Percentiles rank a stretch among this genome's conserved stretches.
These are phyloP conservation scores for Nitzschia sp. DNA, from an alignment of 108 stramenopile species.

Conservation along the genomic window DNA sequence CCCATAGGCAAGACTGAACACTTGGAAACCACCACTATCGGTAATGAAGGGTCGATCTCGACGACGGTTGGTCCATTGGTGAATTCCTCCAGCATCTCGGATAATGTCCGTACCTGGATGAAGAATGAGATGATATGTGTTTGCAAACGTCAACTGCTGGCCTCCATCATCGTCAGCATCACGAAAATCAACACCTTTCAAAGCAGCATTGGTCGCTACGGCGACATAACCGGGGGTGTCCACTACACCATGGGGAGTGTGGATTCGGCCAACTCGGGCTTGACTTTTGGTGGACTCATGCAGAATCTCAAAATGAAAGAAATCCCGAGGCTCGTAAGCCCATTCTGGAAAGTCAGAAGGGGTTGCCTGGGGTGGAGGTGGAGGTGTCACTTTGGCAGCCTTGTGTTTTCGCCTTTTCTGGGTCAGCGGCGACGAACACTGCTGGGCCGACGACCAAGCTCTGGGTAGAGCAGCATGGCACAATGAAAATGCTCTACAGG, in stretches of 20 bases:
- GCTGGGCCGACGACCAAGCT: too few relatives aligned
- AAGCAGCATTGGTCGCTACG: slow-evolving; percentile 91
- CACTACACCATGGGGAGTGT: slow-evolving; percentile 54
- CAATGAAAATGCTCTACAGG: too few relatives aligned
- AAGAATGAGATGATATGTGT: slow-evolving; percentile 91
- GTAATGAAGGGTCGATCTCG: slow-evolving; percentile 83
- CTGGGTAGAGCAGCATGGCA: too few relatives aligned
- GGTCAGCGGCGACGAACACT: too few relatives aligned
- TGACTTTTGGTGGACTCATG: slow-evolving; percentile 74
- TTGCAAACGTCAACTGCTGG: slow-evolving; percentile 88
- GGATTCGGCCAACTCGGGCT: slow-evolving; percentile 74
- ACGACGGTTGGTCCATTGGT: slow-evolving; percentile 74
- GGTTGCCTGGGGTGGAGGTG: slow-evolving; percentile 34
- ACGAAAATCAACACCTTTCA: slow-evolving; percentile 81
- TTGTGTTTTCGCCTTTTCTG: too few relatives aligned
- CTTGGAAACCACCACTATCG: slow-evolving; percentile 93
- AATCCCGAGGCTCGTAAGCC: slow-evolving; percentile 68
- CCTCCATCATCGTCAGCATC: slow-evolving; percentile 64
- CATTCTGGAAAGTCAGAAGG: slow-evolving; percentile 77
- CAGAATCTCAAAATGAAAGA: slow-evolving; percentile 82
- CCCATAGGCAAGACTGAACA: slow-evolving; percentile 85
- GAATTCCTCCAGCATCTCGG: slow-evolving; percentile 86
- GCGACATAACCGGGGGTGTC: slow-evolving; percentile 88
- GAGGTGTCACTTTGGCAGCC: slow-evolving; percentile 3
- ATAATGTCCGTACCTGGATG: slow-evolving; percentile 90